A percentile compares a stretch with the other conserved stretches of the same genome.
Conservation (phyloP, 1,139 yeast species). For the Debaryomycetaceae sp. region DNA sequence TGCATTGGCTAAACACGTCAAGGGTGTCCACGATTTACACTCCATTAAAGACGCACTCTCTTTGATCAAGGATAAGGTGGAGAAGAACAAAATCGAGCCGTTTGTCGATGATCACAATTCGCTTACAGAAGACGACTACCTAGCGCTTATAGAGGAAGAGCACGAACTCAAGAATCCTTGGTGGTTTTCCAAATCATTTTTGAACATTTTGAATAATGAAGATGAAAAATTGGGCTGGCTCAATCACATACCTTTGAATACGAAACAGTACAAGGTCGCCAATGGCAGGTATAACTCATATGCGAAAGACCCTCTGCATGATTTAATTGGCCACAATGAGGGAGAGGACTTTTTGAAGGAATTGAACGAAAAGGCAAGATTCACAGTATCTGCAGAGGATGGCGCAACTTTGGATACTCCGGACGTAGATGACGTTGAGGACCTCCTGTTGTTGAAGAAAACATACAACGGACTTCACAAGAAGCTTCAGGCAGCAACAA, state of each 20-base stretch:
- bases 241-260: slow-evolving; percentile 28
- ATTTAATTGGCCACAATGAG: slow-evolving; percentile 9
- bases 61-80: slow-evolving; percentile 22
- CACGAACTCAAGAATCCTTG: slow-evolving; percentile 38
- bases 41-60: slow-evolving; percentile 33
- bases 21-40: slow-evolving; percentile 57
- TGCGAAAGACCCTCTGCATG: slow-evolving; percentile 13
- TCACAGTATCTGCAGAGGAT: background rate
- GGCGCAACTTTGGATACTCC: slow-evolving; percentile 2
- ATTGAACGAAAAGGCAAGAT: background rate
- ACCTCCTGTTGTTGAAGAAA: slow-evolving; percentile 16
- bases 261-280: slow-evolving; percentile 35
- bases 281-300: slow-evolving; percentile 26
- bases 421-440: slow-evolving; percentile 15
- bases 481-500: slow-evolving; percentile 42
- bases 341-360: slow-evolving; percentile 6
- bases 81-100: slow-evolving; percentile 19
- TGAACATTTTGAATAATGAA: slow-evolving; percentile 17
- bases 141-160: slow-evolving; percentile 29
- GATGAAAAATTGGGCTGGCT: slow-evolving; percentile 12
- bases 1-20: slow-evolving; percentile 61
- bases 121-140: slow-evolving; percentile 26
- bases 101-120: slow-evolving; percentile 15
- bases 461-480: slow-evolving; percentile 16
- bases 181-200: slow-evolving; percentile 39